phyloP scores from a whole-genome alignment of 306 rosid genomes.

The Mimosa pudica region DNA sequence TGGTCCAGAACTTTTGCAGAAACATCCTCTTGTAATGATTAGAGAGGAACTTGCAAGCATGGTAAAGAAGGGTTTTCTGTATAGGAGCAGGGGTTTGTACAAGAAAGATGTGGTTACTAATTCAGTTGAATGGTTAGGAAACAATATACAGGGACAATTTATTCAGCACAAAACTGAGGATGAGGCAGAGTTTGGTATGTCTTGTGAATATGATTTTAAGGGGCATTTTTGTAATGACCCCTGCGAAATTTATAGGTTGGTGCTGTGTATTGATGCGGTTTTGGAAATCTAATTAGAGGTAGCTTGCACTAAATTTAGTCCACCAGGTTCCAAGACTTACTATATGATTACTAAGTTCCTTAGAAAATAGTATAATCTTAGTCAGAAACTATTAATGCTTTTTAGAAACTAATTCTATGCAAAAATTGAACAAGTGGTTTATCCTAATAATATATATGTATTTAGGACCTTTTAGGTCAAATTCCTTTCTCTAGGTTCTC shows the following conservation, averaged over 20 bases:
- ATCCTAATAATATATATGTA: no score
- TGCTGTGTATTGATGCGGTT: neutral
- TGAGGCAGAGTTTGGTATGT: slow-evolving; percentile 18
- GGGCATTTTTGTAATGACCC: no score
- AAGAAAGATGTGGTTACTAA: slow-evolving; percentile 43
- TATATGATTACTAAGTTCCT: no score
- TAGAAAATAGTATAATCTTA: no score
- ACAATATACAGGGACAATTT: slow-evolving; percentile 13
- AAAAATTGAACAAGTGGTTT: no score
- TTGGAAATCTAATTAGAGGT: neutral
- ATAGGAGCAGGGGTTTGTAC: slow-evolving; percentile 69
- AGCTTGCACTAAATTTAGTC: neutral
- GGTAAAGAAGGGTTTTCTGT: slow-evolving; percentile 59
- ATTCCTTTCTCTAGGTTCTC: no score
- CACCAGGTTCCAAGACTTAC: no score
- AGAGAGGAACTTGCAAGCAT: slow-evolving; percentile 61
- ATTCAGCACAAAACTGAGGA: slow-evolving; percentile 35
- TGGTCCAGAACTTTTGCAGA: slow-evolving; percentile 51
- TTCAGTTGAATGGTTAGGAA: slow-evolving; percentile 20
- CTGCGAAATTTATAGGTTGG: neutral
- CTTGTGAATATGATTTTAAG: no score
- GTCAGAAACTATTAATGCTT: no score
- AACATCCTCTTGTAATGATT: slow-evolving; percentile 62
- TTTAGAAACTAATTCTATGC: no score
- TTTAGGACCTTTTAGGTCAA: no score